These are phyloP conservation scores for Sungouiozyma ichnusensis DNA, from an alignment of 805 yeast species.

Conservation along the genomic window DNA sequence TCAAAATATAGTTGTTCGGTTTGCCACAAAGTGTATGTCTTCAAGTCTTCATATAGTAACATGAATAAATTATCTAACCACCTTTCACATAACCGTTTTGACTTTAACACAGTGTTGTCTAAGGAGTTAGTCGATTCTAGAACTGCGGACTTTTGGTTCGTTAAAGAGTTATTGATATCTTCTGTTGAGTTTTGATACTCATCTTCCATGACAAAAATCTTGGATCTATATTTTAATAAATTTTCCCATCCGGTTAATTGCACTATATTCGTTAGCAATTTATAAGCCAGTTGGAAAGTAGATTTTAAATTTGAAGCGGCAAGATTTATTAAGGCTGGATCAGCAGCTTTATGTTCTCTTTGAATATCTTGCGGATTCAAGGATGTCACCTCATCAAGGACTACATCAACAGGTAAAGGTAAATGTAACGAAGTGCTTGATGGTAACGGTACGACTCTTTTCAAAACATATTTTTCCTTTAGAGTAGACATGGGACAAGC, in stretches of 20 bases:
- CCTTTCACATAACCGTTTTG: conserved; percentile 58
- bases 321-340: conserved; percentile 47
- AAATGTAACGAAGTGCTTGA: conserved; percentile 40
- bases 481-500: conserved; percentile 71
- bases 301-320: conserved; percentile 62
- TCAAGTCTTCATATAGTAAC: conserved; percentile 62
- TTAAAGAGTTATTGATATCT: conserved; percentile 4
- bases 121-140: conserved; percentile 5
- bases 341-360: conserved; percentile 54
- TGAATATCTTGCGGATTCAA: conserved; percentile 56
- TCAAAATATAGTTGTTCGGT: conserved; percentile 83
- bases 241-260: conserved; percentile 68
- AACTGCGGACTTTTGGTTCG: conserved; percentile 3
- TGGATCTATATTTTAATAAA: conserved; percentile 46
- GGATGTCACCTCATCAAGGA: conserved; percentile 55
- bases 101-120: conserved; percentile 32
- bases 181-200: conserved; percentile 34
- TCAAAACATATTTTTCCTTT: conserved; percentile 53
- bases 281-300: conserved; percentile 48
- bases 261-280: conserved; percentile 52
- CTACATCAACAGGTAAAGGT: conserved; percentile 68
- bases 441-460: conserved; percentile 43
- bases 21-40: conserved; percentile 86
- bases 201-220: conserved; percentile 60
- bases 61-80: conserved; percentile 73